Conservation (phyloP, 2,329 filamentous ascomycete genomes). For the Aspergillus pseudotamarii region DNA sequence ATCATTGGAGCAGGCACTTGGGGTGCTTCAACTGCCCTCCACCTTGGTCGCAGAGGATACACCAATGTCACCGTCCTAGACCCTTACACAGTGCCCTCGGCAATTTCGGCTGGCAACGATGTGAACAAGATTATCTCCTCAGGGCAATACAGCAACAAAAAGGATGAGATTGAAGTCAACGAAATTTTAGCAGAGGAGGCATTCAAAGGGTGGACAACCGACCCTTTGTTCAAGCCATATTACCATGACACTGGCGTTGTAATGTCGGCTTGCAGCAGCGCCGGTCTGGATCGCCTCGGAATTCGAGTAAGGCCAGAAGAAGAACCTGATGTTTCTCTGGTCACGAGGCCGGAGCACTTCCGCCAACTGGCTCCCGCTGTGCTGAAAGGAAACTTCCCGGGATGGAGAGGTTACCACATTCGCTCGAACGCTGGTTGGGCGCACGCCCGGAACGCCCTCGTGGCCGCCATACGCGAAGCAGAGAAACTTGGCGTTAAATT, state of each 20-base stretch:
- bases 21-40: conserved; percentile 52
- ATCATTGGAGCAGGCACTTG: conserved; percentile 54
- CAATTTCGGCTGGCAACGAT: conserved; percentile 52
- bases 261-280: conserved; percentile 45
- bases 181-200: conserved; percentile 35
- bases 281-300: conserved; percentile 39
- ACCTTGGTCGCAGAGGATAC: conserved; percentile 49
- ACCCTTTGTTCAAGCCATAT: conserved; percentile 48
- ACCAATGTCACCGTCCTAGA: conserved; percentile 53
- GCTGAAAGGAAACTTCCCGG: conserved; percentile 46
- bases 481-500: conserved; percentile 50
- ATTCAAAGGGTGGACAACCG: conserved; percentile 47
- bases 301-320: conserved; percentile 34
- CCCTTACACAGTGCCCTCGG: conserved; percentile 50
- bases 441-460: conserved; percentile 51
- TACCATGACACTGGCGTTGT: conserved; percentile 51
- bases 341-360: conserved; percentile 50
- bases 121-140: conserved; percentile 51
- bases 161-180: conserved; percentile 27
- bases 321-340: conserved; percentile 31
- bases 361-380: conserved; percentile 53
- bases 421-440: conserved; percentile 55
- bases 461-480: conserved; percentile 49
- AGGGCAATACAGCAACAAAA: conserved; percentile 35
- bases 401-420: conserved; percentile 49